Evolutionary conservation across 768 basidiomycete species (phyloP).

Genomic region (Hortiboletus campestris): DNA sequence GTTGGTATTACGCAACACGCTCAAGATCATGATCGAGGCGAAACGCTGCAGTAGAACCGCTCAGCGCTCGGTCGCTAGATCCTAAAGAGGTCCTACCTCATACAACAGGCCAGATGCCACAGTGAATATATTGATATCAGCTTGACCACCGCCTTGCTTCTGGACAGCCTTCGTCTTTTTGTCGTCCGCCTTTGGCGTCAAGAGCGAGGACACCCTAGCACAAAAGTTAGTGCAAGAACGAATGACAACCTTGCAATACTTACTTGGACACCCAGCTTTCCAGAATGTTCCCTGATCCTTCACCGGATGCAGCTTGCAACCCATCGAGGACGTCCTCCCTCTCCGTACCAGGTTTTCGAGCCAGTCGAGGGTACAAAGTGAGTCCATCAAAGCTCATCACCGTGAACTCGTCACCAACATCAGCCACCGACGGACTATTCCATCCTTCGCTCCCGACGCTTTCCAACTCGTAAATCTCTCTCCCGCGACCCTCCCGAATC

Average conservation of each 20-base stretch:
- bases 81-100: slow-evolving; percentile 57
- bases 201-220: slow-evolving; percentile 46
- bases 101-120: slow-evolving; percentile 96
- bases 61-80: background rate
- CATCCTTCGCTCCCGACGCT: slow-evolving; percentile 90
- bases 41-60: slow-evolving; percentile 62
- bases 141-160: slow-evolving; percentile 46
- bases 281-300: slow-evolving; percentile 40
- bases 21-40: slow-evolving; percentile 96
- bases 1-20: slow-evolving; percentile 91
- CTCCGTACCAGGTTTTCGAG: slow-evolving; percentile 74
- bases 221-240: background rate
- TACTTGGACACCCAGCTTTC: slow-evolving; percentile 53
- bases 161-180: slow-evolving; percentile 13
- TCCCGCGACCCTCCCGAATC: slow-evolving; percentile 79
- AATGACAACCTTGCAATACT: slow-evolving; percentile 12
- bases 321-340: slow-evolving; percentile 72
- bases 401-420: slow-evolving; percentile 71
- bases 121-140: slow-evolving; percentile 98
- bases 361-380: slow-evolving; percentile 81
- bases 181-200: slow-evolving; percentile 32
- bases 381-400: slow-evolving; percentile 89
- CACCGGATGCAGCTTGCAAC: slow-evolving; percentile 29
- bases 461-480: slow-evolving; percentile 77
- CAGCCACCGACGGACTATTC: slow-evolving; percentile 70